A percentile compares a stretch with the other conserved stretches of the same genome.
These are phyloP conservation scores for Trichoderma arundinaceum DNA, from an alignment of 2,329 filamentous ascomycete species.

Conservation along the genomic window DNA sequence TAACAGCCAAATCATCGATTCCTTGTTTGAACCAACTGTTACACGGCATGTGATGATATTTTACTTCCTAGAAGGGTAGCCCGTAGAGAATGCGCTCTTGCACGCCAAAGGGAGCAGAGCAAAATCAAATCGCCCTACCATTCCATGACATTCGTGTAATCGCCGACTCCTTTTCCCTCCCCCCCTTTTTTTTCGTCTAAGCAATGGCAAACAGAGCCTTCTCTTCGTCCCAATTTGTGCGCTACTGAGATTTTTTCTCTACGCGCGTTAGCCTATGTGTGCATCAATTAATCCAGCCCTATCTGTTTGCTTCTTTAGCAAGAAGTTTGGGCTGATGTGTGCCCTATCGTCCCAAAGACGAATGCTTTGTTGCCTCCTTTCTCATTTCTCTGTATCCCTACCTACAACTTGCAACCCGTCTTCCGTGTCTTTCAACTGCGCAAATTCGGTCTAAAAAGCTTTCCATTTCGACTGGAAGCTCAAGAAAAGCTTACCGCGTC, in stretches of 20 bases:
- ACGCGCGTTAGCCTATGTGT: slow-evolving; percentile 8
- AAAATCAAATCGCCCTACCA: slow-evolving; percentile 8
- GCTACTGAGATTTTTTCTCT: not conserved
- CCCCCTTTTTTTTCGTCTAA: not conserved
- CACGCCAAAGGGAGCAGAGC: not conserved
- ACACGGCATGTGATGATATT: slow-evolving; percentile 23
- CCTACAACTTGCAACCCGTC: not conserved
- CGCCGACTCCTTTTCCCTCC: not conserved
- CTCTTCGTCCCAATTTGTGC: not conserved
- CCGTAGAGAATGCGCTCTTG: slow-evolving; percentile 3
- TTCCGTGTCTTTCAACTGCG: no score
- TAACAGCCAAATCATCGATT: not conserved
- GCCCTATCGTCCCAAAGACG: not conserved
- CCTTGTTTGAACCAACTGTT: not conserved
- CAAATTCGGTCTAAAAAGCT: no score
- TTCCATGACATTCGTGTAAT: not conserved
- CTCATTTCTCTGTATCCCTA: not conserved
- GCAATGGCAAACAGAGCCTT: not conserved
- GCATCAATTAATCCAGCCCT: no score
- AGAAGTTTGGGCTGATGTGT: not conserved
- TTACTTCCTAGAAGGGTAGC: slow-evolving; percentile 25
- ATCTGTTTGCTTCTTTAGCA: not conserved
- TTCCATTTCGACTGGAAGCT: no score
- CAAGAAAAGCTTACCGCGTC: no score
- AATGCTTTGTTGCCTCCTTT: not conserved